Conservation (phyloP, 441 rosid genomes). For the Euphorbia schlechtendalii region DNA sequence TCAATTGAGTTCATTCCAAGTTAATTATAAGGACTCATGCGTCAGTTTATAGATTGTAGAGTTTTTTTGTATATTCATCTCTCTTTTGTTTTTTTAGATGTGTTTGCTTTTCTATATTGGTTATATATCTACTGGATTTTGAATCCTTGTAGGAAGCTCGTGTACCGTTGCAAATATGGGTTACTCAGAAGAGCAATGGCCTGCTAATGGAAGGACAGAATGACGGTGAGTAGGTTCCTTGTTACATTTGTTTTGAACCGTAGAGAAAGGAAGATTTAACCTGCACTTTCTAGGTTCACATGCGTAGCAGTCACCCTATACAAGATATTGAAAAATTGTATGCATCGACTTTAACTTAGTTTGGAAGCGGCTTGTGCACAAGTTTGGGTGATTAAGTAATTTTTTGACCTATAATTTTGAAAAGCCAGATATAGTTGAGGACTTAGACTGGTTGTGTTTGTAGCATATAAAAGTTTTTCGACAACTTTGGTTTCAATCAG, state of each 20-base stretch:
- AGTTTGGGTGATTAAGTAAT: background rate
- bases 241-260: constrained; percentile 5
- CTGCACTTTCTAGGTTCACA: constrained; percentile 5
- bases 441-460: background rate
- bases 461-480: background rate
- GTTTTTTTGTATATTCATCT: background rate
- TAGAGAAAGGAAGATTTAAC: background rate
- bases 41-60: background rate
- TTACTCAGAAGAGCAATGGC: constrained; percentile 67
- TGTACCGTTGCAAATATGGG: constrained; percentile 84
- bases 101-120: constrained; percentile 1
- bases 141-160: constrained; percentile 65
- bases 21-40: background rate
- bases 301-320: background rate
- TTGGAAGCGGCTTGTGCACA: background rate
- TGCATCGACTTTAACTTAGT: background rate
- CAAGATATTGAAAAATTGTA: background rate
- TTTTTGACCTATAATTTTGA: background rate
- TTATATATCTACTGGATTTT: constrained; percentile 4
- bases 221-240: constrained; percentile 47
- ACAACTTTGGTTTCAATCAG: background rate
- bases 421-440: background rate
- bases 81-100: background rate
- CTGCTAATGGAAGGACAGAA: constrained; percentile 60
- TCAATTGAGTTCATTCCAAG: background rate